Evolutionary conservation across 352 stramenopile genomes (phyloP), one percentile per base, ranked within the genome.

Genomic region (Phytophthora brassicae): DNA sequence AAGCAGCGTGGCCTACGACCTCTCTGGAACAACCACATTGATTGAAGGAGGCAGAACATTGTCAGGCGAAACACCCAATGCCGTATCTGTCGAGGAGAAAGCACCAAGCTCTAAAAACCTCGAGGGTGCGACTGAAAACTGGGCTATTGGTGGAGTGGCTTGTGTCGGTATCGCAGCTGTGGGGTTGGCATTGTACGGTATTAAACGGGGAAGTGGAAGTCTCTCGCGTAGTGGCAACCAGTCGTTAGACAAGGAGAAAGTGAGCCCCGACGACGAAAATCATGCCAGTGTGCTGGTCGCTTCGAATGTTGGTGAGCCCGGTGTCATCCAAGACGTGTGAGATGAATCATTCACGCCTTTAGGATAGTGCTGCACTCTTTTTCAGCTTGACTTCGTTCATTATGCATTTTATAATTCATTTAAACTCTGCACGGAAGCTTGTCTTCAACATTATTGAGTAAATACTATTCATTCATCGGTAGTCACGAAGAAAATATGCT

Each of bases 291-390:
- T 68, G 26, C 45, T 70, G 26, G 36, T 57, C 19, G 33, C 49
- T n/a, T 73, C 65, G 16, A 66, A 64, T 35, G 17, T 62, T 23
- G 50, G 39, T 13, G 60, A 73, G 11, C 53, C 50, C 11, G 54
- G 60, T 26, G 45, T 54, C 49, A 57, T 61, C 41, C 23, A 23
- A 20, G 65, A 73, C 22, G 60, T 56, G 14, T 73, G 61, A 56
- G 9, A 11, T 22, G 22, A 17, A 42, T 35, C 26, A 31, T 8
- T 11, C 16, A 17, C 2, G 7, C 17, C 39, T 45, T 16, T 16
- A 47, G 7, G 46, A 17, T 36, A 56, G 23, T 54, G 43, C 12
- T 12, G 22, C 22, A 45, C 41, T 38, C 35, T 43, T 29, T 43
- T 47, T 33, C 13, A 53, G 28, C 29, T 52, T 53, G 6, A 60